These are phyloP conservation scores for Plantago major DNA, from an alignment of 257 asterid species.

Conservation along the genomic window DNA sequence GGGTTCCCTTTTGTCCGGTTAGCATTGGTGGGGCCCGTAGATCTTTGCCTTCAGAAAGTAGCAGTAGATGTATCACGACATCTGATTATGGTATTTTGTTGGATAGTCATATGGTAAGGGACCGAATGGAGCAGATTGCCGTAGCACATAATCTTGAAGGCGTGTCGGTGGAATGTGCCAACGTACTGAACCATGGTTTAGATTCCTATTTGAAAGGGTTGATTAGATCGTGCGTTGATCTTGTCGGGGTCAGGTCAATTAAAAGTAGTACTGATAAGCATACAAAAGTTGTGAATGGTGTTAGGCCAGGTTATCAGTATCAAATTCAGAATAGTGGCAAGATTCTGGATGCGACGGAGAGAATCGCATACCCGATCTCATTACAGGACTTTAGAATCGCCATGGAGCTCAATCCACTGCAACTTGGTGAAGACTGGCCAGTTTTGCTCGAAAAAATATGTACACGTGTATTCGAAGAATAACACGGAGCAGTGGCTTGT, in stretches of 20 bases:
- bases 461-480: conserved; percentile 63
- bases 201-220: conserved; percentile 74
- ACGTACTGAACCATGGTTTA: conserved; percentile 66
- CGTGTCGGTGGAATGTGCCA: conserved; percentile 73
- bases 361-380: conserved; percentile 38
- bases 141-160: conserved; percentile 75
- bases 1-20: conserved; percentile 62
- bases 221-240: conserved; percentile 63
- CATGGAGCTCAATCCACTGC: conserved; percentile 86
- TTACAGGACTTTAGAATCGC: conserved; percentile 87
- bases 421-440: conserved; percentile 99
- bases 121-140: conserved; percentile 81
- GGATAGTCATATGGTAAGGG: conserved; percentile 62
- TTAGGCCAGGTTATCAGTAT: conserved; percentile 39
- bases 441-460: conserved; percentile 84
- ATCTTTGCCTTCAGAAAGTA: conserved; percentile 44
- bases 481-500: conserved; percentile 23
- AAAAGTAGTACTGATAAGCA: conserved; percentile 33
- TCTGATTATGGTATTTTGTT: conserved; percentile 46
- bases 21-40: conserved; percentile 64
- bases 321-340: conserved; percentile 35
- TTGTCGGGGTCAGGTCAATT: conserved; percentile 61
- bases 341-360: conserved; percentile 37
- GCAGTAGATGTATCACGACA: conserved; percentile 41
- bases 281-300: conserved; percentile 64